Evolutionary conservation across 2,329 filamentous ascomycete genomes (phyloP), one percentile per base, ranked within the genome.

Genomic region (Phyllachora maydis): DNA sequence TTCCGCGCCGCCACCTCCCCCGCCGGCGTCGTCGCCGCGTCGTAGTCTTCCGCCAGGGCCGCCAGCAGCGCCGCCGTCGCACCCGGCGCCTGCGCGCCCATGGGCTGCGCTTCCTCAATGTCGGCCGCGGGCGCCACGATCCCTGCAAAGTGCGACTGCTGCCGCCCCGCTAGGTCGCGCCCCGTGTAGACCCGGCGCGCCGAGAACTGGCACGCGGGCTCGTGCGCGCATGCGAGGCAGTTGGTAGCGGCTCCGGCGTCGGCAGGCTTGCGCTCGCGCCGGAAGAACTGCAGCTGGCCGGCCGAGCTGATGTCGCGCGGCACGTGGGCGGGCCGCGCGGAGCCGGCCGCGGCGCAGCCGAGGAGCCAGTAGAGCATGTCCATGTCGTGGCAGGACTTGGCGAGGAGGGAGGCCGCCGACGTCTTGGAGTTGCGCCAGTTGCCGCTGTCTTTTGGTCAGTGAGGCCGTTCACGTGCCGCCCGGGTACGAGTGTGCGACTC

Each of bases 301-400:
- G 61, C 61, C 0, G 79, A 91, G 1, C 67, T 63, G 11, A 93
- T 58, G 2, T 58, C 63, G 4, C 64, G 56, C 0, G 83, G 83
- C 1, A 83, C 54, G 43, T 92, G 82, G 0, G 73, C 60, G 4
- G 40, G 34, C 14, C 32, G 29, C 8, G 47, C 45, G 5, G 46
- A 36, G n/a, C 54, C 47, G 1, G 50, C 42, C 27, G 39, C 38
- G 1, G 76, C 78, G 39, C 72, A 83, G n/a, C n/a, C n/a, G 6
- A 93, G 59, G 23, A 93, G 52, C 85, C 85, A 95, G 6, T 93
- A 54, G 4, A 95, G 51, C 28, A 93, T 66, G 40, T 95, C 85
- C 24, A 95, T 76, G 36, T 95, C 85, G 39, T 95, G 85, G 36
- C 85, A 93, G 27, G 78, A 88, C 47, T 93, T 95, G 3, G 83